phyloP scores from a whole-genome alignment of 768 basidiomycete genomes.

The Naganishia onofrii region DNA sequence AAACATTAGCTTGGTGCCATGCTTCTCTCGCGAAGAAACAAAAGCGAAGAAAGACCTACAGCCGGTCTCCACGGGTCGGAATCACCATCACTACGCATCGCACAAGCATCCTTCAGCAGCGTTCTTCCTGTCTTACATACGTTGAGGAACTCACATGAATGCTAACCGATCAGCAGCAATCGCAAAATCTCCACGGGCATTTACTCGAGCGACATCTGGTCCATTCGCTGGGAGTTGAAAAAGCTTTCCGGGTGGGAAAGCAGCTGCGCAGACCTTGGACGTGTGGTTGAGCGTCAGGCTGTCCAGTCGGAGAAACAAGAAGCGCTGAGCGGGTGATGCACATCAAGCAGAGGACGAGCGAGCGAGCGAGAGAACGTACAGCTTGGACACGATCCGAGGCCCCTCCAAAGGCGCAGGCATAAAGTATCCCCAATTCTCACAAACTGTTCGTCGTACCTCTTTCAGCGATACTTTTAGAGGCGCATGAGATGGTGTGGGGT shows the following conservation, averaged over 20 bases:
- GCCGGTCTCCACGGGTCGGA: slow-evolving; percentile 83
- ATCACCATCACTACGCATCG: slow-evolving; percentile 42
- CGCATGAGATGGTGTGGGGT: background rate
- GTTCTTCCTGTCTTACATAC: slow-evolving; percentile 57
- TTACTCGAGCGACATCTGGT: slow-evolving; percentile 80
- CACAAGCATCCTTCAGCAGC: background rate
- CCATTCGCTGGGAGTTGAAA: slow-evolving; percentile 64
- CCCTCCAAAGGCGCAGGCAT: slow-evolving; percentile 61
- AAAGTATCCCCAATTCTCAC: slow-evolving; percentile 95
- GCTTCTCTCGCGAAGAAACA: background rate
- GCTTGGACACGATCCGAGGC: slow-evolving; percentile 72
- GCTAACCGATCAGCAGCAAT: slow-evolving; percentile 78
- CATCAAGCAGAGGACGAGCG: too few relatives aligned
- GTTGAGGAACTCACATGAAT: slow-evolving; percentile 66
- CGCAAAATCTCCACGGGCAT: slow-evolving; percentile 76
- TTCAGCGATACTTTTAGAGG: background rate
- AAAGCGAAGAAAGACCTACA: slow-evolving; percentile 39
- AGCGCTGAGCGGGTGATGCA: background rate
- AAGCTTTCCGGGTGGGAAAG: slow-evolving; percentile 65
- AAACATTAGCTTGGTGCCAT: background rate
- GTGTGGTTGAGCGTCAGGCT: slow-evolving; percentile 67
- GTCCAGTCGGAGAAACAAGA: background rate
- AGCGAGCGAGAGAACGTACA: slow-evolving; percentile 31
- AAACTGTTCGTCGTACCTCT: slow-evolving; percentile 53
- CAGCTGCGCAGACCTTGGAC: slow-evolving; percentile 67